A percentile compares a stretch with the other conserved stretches of the same genome.
Evolutionary conservation across 176 grass and related monocot species (phyloP).

Genomic region (Cenchrus purpureus): DNA sequence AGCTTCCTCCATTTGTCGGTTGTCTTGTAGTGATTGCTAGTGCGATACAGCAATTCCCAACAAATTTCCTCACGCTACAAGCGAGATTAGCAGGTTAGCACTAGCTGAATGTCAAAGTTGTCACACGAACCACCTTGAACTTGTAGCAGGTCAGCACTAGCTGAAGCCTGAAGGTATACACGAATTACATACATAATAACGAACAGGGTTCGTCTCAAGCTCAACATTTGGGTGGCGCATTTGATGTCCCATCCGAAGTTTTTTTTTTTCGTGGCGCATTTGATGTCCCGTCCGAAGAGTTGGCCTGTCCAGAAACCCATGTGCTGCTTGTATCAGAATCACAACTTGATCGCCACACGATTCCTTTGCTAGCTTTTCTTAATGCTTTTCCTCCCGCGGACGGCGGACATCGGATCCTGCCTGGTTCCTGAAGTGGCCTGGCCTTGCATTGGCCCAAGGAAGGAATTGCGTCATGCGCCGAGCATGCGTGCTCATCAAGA

Average conservation of each 20-base stretch:
- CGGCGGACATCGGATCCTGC: neutral
- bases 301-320: neutral
- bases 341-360: constrained; percentile 1
- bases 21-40: neutral
- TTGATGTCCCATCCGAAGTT: too few species aligned
- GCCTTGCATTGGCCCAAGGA: too few species aligned
- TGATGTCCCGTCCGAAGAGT: neutral
- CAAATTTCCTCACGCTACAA: neutral
- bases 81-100: neutral
- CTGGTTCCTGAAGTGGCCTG: neutral
- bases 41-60: neutral
- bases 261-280: too few species aligned
- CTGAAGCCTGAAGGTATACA: too few species aligned
- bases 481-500: neutral
- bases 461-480: neutral
- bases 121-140: neutral
- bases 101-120: neutral
- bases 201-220: too few species aligned
- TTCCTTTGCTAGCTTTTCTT: constrained; percentile 13
- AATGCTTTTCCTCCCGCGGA: neutral
- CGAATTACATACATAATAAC: too few species aligned
- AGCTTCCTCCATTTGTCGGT: neutral
- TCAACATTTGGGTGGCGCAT: too few species aligned
- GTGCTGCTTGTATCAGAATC: neutral
- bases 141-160: too few species aligned